Base-by-base conservation (phyloP, 208 protist genomes). In the Crithidia acanthocephali region DNA sequence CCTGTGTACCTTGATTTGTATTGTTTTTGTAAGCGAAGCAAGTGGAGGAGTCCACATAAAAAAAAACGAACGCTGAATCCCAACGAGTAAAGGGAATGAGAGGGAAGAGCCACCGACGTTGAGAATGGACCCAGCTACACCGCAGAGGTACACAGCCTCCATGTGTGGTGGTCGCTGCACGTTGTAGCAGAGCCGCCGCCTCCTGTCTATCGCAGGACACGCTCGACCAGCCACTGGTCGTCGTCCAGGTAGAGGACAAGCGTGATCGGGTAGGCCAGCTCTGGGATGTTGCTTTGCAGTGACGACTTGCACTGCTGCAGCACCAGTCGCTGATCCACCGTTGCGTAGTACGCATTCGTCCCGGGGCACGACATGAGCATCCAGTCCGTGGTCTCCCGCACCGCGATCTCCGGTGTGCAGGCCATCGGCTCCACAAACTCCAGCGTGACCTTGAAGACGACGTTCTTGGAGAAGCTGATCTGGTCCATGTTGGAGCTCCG, bases 371-470 rank as follows among this genome's bases (percentile, higher is more conserved):
- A 83, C 68, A 85, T 88, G 32, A 94, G 71, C 59, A 92, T 78
- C 86, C 89, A 94, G 53, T 94, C 89, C 5, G 89, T 94, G 4
- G 68, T 87, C 68, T 94, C 89, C 22, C 89, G 89, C 70, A 94
- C 89, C 18, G 89, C 89, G 2, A 82, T 94, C 50, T 89, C 85
- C 40, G 81, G 77, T 5, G 85, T 71, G 64, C 89, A 94, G 45
- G 66, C 57, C 60, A 94, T 76, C 4, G 68, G 77, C 69, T 90
- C 81, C 0, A 79, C 27, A 52, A 93, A 91, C 53, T 93, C 82
- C 10, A 93, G 61, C n/a, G 87, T 93, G 23, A 85, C 79, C 61
- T 93, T 93, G 57, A 93, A 93, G 48, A 84, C 68, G 55, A 72
- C 67, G 18, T 87, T 77, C 27, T 73, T 76, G 40, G 78, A 81